Evolutionary conservation across 2,329 filamentous ascomycete species (phyloP), one percentile per base, ranked within the genome.

Genomic region (Gaeumannomyces sp.): DNA sequence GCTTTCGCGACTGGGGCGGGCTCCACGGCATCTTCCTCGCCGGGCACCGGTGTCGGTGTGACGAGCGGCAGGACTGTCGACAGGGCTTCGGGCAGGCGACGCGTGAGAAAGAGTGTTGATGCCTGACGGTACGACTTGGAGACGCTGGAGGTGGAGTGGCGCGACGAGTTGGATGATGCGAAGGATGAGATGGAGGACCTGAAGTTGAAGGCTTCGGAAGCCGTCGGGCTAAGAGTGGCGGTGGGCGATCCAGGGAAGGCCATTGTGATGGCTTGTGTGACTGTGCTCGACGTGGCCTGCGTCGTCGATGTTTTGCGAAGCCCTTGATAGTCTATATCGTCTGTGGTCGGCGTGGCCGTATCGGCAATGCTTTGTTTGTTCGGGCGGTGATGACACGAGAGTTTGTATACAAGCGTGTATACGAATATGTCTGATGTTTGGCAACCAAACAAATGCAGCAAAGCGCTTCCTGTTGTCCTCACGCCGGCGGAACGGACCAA

Each of bases 101-200:
- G 93, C 76, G 95, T 99, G 66, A 99, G 84, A 78, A 96, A 99
- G 29, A 98, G 85, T 69, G 95, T 93, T 8, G 93, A 96, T 38
- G 95, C 91, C 79, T 97, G 93, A 69, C 94, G 92, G 79, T 98
- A 98, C 35, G 90, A 90, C 77, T 95, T 95, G 70, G 94, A 95
- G 72, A 97, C 90, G 72, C 91, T 86, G 61, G 86, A 89, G 59
- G 88, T 82, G 53, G 83, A 83, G 64, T 87, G 85, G 64, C 88
- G 87, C 58, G 83, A 78, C 29, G 83, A 79, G 33, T 80, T 85
- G 67, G 91, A 90, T 64, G 86, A 86, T 58, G 89, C 86, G 65
- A 86, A 78, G 38, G 72, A 73, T 6, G 82, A 71, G 25, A 76
- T 69, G 27, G 91, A 91, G 65, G 86, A 85, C 58, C 88, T 85